Evolutionary conservation across 768 basidiomycete species (phyloP), one percentile per base, ranked within the genome.

Genomic region (Suillus subalutaceus): DNA sequence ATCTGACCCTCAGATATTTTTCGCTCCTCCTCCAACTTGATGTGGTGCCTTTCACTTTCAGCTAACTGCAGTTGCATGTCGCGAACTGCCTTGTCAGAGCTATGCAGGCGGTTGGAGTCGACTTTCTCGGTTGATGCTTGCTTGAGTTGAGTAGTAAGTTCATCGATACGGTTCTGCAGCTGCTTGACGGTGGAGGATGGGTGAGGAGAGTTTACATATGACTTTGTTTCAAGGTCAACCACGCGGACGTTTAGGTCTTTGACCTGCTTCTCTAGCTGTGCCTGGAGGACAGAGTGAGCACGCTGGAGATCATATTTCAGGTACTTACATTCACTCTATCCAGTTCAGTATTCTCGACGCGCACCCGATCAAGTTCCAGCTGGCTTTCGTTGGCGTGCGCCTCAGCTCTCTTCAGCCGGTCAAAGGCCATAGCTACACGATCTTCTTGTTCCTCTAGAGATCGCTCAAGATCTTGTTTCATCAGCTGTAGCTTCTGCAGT

Each of bases 171-270:
- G 63, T 81, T 86, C 67, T 92, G 91, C 32, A 88, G 79, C 32
- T 90, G 86, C 48, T 88, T 82, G 56, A 87, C 84, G 1, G 81
- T 80, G 6, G 83, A 79, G 2, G 84, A 78, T 6, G 88, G 82
- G 43, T 89, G 84, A 16, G 89, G 86, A n/a, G 85, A 83, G 69
- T 79, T 90, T 13, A 87, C 76, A 68, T 93, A 88, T 6, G 92
- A 89, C 72, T 83, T 90, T 1, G 93, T 92, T 75, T 93, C 93
- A 20, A 94, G 82, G 72, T 94, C 93, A 10, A 92, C 88, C 64
- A 95, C 88, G 48, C 89, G 90, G 50, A 93, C 85, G 67, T 93
- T 93, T 40, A 94, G 79, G 62, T 94, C 94, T 72, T 93, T 94
- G 73, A 91, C 83, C 72, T 93, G 90, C 73, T 93, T 94, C 80